These are phyloP conservation scores for Kwoniella dejecticola DNA, from an alignment of 768 basidiomycete species.

Conservation along the genomic window DNA sequence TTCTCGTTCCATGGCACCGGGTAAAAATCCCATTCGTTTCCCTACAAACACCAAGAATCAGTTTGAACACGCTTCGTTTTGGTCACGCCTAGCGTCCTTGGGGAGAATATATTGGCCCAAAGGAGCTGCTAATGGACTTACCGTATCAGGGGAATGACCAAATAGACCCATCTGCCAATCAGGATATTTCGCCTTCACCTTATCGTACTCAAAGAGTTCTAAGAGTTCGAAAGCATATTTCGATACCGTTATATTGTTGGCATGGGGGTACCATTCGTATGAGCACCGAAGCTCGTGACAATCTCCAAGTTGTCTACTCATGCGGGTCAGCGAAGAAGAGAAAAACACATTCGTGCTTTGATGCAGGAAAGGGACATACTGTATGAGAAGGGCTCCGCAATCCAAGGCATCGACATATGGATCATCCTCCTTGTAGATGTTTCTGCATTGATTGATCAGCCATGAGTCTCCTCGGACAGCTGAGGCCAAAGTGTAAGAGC, in stretches of 20 bases:
- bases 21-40: slow-evolving; percentile 55
- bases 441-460: slow-evolving; percentile 27
- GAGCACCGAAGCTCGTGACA: slow-evolving; percentile 48
- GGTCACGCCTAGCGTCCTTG: no score
- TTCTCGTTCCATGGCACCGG: slow-evolving; percentile 45
- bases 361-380: slow-evolving; percentile 35
- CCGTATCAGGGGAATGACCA: slow-evolving; percentile 54
- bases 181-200: slow-evolving; percentile 37
- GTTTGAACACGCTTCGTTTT: no score
- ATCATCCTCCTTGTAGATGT: slow-evolving; percentile 52
- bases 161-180: slow-evolving; percentile 48
- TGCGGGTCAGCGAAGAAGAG: no score
- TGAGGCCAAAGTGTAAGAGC: background rate
- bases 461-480: background rate
- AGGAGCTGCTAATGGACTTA: slow-evolving; percentile 23
- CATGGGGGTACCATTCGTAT: slow-evolving; percentile 51
- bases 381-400: slow-evolving; percentile 52
- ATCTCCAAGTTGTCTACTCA: slow-evolving; percentile 49
- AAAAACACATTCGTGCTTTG: no score
- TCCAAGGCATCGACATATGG: slow-evolving; percentile 48
- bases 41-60: slow-evolving; percentile 10
- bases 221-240: slow-evolving; percentile 55
- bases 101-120: background rate
- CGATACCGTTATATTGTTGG: slow-evolving; percentile 53
- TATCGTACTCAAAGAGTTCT: slow-evolving; percentile 46